phyloP scores from a whole-genome alignment of 2,329 filamentous ascomycete species.

The Monilinia fructicola region DNA sequence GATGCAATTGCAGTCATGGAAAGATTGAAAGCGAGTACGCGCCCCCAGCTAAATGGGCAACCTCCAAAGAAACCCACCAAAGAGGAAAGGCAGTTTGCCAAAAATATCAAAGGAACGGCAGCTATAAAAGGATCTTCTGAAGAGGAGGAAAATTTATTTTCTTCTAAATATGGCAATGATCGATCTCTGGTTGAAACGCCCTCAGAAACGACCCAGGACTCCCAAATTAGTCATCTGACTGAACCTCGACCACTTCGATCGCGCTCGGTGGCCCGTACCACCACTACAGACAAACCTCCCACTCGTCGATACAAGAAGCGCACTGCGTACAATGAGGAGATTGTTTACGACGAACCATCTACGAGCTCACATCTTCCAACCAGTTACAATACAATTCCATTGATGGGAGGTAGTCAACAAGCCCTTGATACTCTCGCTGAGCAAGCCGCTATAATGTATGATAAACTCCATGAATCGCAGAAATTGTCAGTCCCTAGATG shows the following conservation, averaged over 20 bases:
- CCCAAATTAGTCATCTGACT: background rate
- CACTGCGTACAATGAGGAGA: background rate
- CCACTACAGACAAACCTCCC: background rate
- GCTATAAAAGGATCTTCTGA: too few species aligned
- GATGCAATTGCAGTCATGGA: background rate
- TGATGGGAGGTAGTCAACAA: background rate
- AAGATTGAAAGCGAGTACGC: background rate
- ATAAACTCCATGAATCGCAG: background rate
- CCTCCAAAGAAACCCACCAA: background rate
- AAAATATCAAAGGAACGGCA: too few species aligned
- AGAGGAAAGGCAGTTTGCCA: background rate
- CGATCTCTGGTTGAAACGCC: background rate
- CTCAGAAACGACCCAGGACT: background rate
- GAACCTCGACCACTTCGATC: conserved; percentile 6
- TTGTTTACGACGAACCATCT: background rate
- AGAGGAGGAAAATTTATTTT: background rate
- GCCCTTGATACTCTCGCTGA: conserved; percentile 9
- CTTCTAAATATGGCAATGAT: background rate
- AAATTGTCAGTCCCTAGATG: background rate
- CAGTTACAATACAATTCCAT: background rate
- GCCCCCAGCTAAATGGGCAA: background rate
- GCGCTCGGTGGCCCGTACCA: too few species aligned
- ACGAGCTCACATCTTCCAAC: background rate
- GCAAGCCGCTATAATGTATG: background rate
- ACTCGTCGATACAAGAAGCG: background rate